Evolutionary conservation across 2,329 filamentous ascomycete species (phyloP).

Genomic region (Coniochaeta sp.): DNA sequence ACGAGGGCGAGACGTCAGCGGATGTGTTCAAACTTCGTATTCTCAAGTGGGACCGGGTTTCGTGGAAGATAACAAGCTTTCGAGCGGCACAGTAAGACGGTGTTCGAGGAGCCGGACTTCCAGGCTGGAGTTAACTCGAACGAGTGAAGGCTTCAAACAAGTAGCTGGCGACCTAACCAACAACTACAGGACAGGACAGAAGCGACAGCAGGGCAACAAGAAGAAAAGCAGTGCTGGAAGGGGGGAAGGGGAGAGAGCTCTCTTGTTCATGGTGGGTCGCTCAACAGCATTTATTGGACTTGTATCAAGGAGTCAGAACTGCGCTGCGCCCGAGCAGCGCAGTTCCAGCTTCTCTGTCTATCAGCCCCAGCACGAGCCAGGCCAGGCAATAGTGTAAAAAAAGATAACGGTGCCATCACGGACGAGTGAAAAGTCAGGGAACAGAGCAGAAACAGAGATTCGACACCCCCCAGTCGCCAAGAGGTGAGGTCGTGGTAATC

Average conservation of each 20-base stretch:
- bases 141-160: background rate
- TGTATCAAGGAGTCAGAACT: background rate
- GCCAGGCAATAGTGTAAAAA: background rate
- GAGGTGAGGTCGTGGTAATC: background rate
- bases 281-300: slow-evolving; percentile 1
- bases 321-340: too few species aligned
- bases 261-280: background rate
- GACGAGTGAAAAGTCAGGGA: background rate
- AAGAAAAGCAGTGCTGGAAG: background rate
- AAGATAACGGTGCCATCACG: background rate
- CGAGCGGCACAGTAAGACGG: background rate
- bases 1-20: background rate
- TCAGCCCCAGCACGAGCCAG: background rate
- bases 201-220: background rate
- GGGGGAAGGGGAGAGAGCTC: background rate
- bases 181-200: background rate
- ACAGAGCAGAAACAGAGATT: background rate
- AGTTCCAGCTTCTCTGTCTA: background rate
- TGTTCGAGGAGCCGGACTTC: background rate
- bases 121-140: background rate
- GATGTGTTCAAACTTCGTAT: background rate
- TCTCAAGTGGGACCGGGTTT: background rate
- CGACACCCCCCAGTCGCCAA: background rate
- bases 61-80: background rate
- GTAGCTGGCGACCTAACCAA: background rate